phyloP scores from a whole-genome alignment of 2,329 filamentous ascomycete species.

The Trichoderma harzianum region DNA sequence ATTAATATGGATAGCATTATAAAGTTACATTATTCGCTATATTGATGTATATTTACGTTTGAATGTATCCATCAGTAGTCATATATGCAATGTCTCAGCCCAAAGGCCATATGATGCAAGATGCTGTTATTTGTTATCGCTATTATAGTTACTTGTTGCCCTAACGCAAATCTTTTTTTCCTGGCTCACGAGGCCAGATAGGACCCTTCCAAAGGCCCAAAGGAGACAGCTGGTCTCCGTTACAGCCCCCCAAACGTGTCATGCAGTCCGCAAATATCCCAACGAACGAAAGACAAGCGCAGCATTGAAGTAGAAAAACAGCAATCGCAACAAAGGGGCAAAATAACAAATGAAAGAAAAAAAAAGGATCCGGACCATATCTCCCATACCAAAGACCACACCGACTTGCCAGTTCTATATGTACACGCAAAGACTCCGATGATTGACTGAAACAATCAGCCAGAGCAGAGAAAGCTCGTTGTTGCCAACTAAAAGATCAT shows the following conservation, averaged over 20 bases:
- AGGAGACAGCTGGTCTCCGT: conserved; percentile 10
- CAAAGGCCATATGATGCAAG: neutral
- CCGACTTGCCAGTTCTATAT: conserved; percentile 16
- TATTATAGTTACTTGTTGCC: conserved; percentile 1
- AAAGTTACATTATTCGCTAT: neutral
- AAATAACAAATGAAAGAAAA: neutral
- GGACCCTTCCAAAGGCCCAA: neutral
- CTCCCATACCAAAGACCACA: conserved; percentile 3
- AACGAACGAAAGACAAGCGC: conserved; percentile 1
- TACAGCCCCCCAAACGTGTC: neutral
- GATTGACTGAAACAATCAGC: conserved; percentile 8
- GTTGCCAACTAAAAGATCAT: neutral
- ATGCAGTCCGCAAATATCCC: conserved; percentile 9
- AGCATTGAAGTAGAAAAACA: neutral
- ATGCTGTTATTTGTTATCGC: neutral
- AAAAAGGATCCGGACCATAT: neutral
- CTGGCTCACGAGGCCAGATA: neutral
- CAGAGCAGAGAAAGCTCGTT: neutral
- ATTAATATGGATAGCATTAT: neutral
- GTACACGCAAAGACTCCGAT: conserved; percentile 14
- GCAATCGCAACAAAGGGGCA: neutral
- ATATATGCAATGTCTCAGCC: neutral
- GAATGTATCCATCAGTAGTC: neutral
- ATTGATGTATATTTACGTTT: neutral
- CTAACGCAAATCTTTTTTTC: neutral